Conservation (phyloP, 1,139 yeast species). For the Yamadazyma sp. region DNA sequence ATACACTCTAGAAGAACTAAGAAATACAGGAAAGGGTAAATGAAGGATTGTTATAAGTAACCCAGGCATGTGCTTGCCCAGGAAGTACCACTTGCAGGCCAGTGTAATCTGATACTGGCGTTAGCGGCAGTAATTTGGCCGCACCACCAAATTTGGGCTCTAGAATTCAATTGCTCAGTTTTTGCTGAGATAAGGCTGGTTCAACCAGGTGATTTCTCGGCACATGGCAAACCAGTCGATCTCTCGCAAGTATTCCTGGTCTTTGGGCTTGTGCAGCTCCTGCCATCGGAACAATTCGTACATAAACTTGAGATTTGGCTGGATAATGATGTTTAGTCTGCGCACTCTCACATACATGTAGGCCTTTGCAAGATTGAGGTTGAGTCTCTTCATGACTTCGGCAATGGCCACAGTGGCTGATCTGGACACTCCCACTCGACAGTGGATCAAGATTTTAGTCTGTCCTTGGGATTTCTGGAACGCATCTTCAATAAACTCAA, state of each 20-base stretch:
- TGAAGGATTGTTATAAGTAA: too few relatives aligned
- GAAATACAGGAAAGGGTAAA: too few relatives aligned
- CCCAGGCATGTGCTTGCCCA: too few relatives aligned
- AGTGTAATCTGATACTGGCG: too few relatives aligned
- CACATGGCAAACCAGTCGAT: slow-evolving; percentile 92
- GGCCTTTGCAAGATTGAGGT: slow-evolving; percentile 39
- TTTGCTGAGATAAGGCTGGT: slow-evolving; percentile 61
- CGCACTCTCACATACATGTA: slow-evolving; percentile 48
- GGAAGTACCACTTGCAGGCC: too few relatives aligned
- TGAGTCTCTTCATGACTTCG: slow-evolving; percentile 44
- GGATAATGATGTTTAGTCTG: slow-evolving; percentile 47
- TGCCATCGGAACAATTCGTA: slow-evolving; percentile 53
- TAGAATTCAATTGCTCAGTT: too few relatives aligned
- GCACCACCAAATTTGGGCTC: too few relatives aligned
- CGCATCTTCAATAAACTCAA: slow-evolving; percentile 36
- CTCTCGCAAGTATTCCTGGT: slow-evolving; percentile 45
- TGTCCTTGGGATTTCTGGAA: slow-evolving; percentile 26
- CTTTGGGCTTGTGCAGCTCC: slow-evolving; percentile 27
- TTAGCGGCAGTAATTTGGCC: too few relatives aligned
- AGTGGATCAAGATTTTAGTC: slow-evolving; percentile 43
- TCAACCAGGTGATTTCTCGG: slow-evolving; percentile 76
- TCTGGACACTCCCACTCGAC: slow-evolving; percentile 52
- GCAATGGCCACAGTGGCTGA: slow-evolving; percentile 52
- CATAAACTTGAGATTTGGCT: slow-evolving; percentile 50
- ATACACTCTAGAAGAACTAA: neutral